Conservation (phyloP, 2,329 filamentous ascomycete genomes). For the Ambrosiella beaveri region DNA sequence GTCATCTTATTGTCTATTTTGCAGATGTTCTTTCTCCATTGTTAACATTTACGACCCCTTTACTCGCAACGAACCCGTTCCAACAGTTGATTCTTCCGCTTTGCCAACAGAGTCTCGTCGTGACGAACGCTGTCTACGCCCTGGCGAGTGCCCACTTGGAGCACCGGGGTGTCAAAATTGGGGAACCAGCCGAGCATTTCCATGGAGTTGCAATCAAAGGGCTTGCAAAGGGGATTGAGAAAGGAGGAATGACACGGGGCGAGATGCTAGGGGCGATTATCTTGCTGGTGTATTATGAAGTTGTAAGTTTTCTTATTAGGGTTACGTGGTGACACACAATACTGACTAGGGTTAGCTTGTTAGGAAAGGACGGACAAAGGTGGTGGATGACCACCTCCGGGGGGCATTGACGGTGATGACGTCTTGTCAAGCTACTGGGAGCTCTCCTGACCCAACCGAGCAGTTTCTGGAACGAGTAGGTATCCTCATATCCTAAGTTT, state of each 20-base stretch:
- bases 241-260: conserved; percentile 32
- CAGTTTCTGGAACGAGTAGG: conserved; percentile 40
- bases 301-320: conserved; percentile 26
- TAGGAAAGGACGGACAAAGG: conserved; percentile 39
- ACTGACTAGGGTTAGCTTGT: conserved; percentile 31
- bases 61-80: conserved; percentile 31
- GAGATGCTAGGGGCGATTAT: conserved; percentile 45
- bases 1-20: conserved; percentile 43
- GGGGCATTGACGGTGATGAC: conserved; percentile 45
- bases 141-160: conserved; percentile 72
- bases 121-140: conserved; percentile 74
- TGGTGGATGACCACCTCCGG: conserved; percentile 43
- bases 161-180: conserved; percentile 36
- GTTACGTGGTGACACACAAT: not conserved
- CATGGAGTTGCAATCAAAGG: conserved; percentile 40
- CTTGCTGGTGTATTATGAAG: conserved; percentile 45
- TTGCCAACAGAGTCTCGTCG: conserved; percentile 34
- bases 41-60: conserved; percentile 45
- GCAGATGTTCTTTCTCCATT: conserved; percentile 46
- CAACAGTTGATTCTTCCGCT: conserved; percentile 45
- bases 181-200: conserved; percentile 40
- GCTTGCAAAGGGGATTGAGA: conserved; percentile 37
- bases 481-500: conserved; percentile 13
- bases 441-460: conserved; percentile 32
- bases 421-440: conserved; percentile 2